phyloP scores from a whole-genome alignment of 2,329 filamentous ascomycete species.

The Microcyclosporella mali region DNA sequence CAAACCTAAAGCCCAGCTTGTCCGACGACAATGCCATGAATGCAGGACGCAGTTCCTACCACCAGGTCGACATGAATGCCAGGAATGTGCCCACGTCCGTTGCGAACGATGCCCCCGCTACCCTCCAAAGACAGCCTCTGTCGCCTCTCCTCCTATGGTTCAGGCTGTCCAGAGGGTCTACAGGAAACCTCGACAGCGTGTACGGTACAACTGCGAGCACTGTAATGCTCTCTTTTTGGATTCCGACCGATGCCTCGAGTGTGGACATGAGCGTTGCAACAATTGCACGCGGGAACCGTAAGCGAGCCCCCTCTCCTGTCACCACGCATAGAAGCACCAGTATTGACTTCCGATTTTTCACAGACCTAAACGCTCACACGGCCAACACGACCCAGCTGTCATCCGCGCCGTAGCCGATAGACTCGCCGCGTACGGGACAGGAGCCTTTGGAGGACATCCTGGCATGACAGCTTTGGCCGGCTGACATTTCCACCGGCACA shows the following conservation, averaged over 20 bases:
- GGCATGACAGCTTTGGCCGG: slow-evolving; percentile 4
- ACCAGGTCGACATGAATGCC: slow-evolving; percentile 42
- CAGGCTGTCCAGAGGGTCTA: slow-evolving; percentile 33
- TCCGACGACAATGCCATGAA: slow-evolving; percentile 72
- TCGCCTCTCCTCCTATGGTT: slow-evolving; percentile 12
- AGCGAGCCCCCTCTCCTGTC: slow-evolving; percentile 19
- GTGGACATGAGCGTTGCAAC: slow-evolving; percentile 55
- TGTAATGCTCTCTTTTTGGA: slow-evolving; percentile 57
- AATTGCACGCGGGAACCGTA: slow-evolving; percentile 52
- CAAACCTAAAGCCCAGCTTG: slow-evolving; percentile 64
- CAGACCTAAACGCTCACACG: slow-evolving; percentile 14
- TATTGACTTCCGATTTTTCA: slow-evolving; percentile 1
- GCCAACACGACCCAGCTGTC: slow-evolving; percentile 16
- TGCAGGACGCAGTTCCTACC: slow-evolving; percentile 41
- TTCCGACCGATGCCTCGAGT: slow-evolving; percentile 52
- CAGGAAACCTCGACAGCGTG: slow-evolving; percentile 40
- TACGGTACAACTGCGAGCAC: slow-evolving; percentile 52
- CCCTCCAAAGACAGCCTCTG: slow-evolving; percentile 54
- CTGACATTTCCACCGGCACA: neutral
- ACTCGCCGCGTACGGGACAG: slow-evolving; percentile 15
- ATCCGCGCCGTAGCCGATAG: slow-evolving; percentile 16
- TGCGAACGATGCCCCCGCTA: slow-evolving; percentile 75
- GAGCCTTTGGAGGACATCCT: slow-evolving; percentile 2
- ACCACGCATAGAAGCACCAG: neutral
- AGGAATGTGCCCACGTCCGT: slow-evolving; percentile 62